A percentile compares a stretch with the other conserved stretches of the same genome.
Conservation (phyloP, 495 filamentous ascomycete species). For the Pyronema omphalodes region DNA sequence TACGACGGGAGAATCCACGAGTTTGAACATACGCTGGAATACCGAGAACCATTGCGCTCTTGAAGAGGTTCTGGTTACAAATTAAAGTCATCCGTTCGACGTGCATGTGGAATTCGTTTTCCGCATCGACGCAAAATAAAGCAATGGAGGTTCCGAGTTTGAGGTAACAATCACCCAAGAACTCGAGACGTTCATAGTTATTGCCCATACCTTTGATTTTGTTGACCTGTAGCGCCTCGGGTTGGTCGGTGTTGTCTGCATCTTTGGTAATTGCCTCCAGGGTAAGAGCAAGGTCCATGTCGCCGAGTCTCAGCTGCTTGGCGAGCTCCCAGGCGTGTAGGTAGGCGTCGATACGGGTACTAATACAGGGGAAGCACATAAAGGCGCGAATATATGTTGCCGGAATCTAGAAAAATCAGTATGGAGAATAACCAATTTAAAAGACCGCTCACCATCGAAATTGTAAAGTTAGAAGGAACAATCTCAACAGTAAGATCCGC, state of each 20-base stretch:
- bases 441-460: slow-evolving; percentile 49
- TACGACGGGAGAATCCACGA: slow-evolving; percentile 50
- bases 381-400: slow-evolving; percentile 43
- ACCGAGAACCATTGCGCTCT: slow-evolving; percentile 46
- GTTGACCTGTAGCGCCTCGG: slow-evolving; percentile 49
- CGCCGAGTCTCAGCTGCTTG: slow-evolving; percentile 35
- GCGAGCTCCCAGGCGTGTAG: slow-evolving; percentile 63
- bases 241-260: slow-evolving; percentile 74
- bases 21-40: slow-evolving; percentile 68
- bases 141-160: slow-evolving; percentile 87
- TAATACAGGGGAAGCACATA: slow-evolving; percentile 63
- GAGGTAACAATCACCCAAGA: slow-evolving; percentile 82
- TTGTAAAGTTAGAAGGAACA: slow-evolving; percentile 43
- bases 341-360: slow-evolving; percentile 63
- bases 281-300: slow-evolving; percentile 48
- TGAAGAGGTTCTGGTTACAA: slow-evolving; percentile 81
- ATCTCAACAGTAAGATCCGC: slow-evolving; percentile 28
- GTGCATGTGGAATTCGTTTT: slow-evolving; percentile 75
- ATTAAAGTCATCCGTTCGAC: slow-evolving; percentile 78
- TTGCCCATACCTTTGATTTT: slow-evolving; percentile 80
- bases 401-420: slow-evolving; percentile 38
- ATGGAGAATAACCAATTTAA: background rate
- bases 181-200: slow-evolving; percentile 91
- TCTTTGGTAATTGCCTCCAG: slow-evolving; percentile 91
- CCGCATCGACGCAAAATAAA: slow-evolving; percentile 54